These are phyloP conservation scores for Neltuma alba DNA, from an alignment of 306 rosid genomes.

Conservation along the genomic window DNA sequence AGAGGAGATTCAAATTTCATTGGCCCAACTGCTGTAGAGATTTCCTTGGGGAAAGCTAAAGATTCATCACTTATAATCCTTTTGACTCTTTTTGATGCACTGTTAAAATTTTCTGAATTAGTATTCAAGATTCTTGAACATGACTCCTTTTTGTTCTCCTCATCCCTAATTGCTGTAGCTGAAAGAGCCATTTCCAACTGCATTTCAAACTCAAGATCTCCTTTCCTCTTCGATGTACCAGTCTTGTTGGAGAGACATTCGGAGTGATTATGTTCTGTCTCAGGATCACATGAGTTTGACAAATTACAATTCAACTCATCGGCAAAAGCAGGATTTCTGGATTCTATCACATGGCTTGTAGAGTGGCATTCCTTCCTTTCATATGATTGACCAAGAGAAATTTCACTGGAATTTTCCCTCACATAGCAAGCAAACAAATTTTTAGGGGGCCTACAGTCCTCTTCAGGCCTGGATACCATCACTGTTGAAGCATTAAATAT, in stretches of 20 bases:
- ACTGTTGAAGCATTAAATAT: slow-evolving; percentile 68
- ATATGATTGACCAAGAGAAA: slow-evolving; percentile 46
- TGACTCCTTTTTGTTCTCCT: slow-evolving; percentile 45
- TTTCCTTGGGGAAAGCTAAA: slow-evolving; percentile 51
- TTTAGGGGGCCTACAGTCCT: slow-evolving; percentile 45
- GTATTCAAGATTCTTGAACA: slow-evolving; percentile 23
- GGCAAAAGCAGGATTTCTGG: slow-evolving; percentile 36
- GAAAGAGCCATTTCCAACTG: slow-evolving; percentile 93
- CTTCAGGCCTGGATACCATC: slow-evolving; percentile 70
- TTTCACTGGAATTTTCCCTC: slow-evolving; percentile 51
- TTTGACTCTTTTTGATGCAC: slow-evolving; percentile 59
- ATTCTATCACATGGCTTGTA: slow-evolving; percentile 35
- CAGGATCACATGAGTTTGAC: slow-evolving; percentile 41
- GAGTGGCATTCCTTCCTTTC: slow-evolving; percentile 39
- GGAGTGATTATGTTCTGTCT: slow-evolving; percentile 39
- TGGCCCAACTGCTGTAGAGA: slow-evolving; percentile 86
- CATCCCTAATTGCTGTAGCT: slow-evolving; percentile 53
- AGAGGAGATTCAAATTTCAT: slow-evolving; percentile 81
- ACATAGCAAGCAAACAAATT: slow-evolving; percentile 41
- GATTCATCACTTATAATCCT: slow-evolving; percentile 54
- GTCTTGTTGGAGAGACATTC: slow-evolving; percentile 40
- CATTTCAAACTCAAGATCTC: slow-evolving; percentile 91
- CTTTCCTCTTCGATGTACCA: slow-evolving; percentile 68
- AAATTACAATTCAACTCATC: slow-evolving; percentile 37
- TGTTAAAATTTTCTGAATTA: slow-evolving; percentile 38